phyloP scores from a whole-genome alignment of 2,329 filamentous ascomycete species.

The Exutisphaerella laricina region DNA sequence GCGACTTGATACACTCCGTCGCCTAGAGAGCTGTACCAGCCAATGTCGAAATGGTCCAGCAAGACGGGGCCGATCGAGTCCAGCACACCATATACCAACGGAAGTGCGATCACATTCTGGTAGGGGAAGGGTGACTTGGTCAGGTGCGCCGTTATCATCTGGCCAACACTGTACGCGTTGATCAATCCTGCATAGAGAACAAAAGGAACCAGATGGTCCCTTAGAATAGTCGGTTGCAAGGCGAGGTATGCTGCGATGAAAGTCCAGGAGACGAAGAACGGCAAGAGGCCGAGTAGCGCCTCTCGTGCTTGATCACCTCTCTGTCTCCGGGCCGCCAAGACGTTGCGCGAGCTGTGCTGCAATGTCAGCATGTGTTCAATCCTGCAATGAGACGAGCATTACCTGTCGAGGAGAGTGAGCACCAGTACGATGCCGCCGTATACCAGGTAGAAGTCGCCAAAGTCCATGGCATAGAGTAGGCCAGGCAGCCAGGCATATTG shows the following conservation, averaged over 20 bases:
- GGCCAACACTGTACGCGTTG: conserved; percentile 84
- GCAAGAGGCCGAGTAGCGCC: conserved; percentile 75
- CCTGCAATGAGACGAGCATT: conserved; percentile 8
- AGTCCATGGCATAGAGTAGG: conserved; percentile 70
- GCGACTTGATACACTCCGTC: conserved; percentile 74
- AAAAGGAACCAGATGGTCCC: conserved; percentile 82
- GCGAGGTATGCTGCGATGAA: conserved; percentile 73
- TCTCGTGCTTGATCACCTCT: conserved; percentile 66
- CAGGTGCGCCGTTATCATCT: conserved; percentile 92
- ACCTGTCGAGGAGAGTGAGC: conserved; percentile 74
- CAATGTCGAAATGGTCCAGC: conserved; percentile 44
- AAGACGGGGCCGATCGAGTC: conserved; percentile 73
- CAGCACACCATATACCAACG: conserved; percentile 69
- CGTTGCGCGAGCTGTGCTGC: conserved; percentile 64
- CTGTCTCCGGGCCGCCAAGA: conserved; percentile 71
- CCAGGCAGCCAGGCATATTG: conserved; percentile 60
- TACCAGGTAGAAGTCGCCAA: conserved; percentile 88
- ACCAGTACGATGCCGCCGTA: conserved; percentile 77
- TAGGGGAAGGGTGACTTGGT: conserved; percentile 85
- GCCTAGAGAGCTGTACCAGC: conserved; percentile 73
- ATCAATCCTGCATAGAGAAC: conserved; percentile 80
- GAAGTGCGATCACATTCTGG: conserved; percentile 76
- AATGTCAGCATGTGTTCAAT: background rate
- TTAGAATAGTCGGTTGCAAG: conserved; percentile 77
- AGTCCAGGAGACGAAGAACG: conserved; percentile 72